Percentiles rank a stretch among this genome's conserved stretches.
Conservation (phyloP, 2,329 filamentous ascomycete genomes). For the Fusarium sp. region DNA sequence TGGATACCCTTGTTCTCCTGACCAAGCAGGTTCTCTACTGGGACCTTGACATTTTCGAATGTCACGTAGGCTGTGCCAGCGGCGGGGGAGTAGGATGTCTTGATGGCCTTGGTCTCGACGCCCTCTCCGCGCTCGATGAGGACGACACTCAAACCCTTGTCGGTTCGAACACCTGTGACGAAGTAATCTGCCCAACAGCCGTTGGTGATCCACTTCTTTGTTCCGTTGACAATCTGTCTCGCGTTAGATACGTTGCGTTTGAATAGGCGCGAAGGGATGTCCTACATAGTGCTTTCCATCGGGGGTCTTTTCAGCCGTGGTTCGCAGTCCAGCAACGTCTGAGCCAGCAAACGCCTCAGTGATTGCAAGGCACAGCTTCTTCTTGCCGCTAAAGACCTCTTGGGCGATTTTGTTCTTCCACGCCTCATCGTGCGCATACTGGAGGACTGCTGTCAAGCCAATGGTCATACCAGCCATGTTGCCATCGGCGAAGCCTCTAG, state of each 20-base stretch:
- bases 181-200: constrained; percentile 87
- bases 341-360: constrained; percentile 87
- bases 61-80: constrained; percentile 85
- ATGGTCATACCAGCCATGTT: constrained; percentile 91
- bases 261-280: constrained; percentile 36
- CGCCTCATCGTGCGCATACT: constrained; percentile 77
- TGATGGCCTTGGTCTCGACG: constrained; percentile 81
- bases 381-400: constrained; percentile 82
- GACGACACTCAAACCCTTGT: constrained; percentile 82
- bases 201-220: constrained; percentile 90
- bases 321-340: constrained; percentile 83
- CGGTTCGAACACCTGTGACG: constrained; percentile 82
- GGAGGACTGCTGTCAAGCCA: constrained; percentile 80
- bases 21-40: constrained; percentile 81
- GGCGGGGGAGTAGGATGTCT: constrained; percentile 83
- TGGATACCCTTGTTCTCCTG: constrained; percentile 88
- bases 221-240: constrained; percentile 70
- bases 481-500: constrained; percentile 86
- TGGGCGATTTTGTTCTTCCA: constrained; percentile 76
- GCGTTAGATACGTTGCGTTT: background rate
- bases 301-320: constrained; percentile 80
- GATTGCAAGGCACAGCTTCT: constrained; percentile 90
- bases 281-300: constrained; percentile 79
- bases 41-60: constrained; percentile 89
- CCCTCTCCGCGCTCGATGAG: constrained; percentile 80